Conservation (phyloP, 331 rosid genomes). For the Telfairia occidentalis region DNA sequence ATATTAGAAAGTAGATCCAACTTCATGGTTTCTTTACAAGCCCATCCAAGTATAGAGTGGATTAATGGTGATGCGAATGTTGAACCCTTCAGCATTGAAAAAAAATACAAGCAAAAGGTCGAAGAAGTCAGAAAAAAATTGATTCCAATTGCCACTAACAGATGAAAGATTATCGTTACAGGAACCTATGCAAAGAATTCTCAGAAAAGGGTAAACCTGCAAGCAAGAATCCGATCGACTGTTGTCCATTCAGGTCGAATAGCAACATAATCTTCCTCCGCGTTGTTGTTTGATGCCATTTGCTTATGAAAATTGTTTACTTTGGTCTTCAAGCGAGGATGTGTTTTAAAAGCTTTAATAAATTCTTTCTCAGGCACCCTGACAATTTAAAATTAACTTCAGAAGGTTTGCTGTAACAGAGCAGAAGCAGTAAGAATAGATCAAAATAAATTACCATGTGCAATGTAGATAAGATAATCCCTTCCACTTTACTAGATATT, state of each 20-base stretch:
- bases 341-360: conserved; percentile 66
- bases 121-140: neutral
- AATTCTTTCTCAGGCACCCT: conserved; percentile 98
- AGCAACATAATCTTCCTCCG: conserved; percentile 85
- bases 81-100: neutral
- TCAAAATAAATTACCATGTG: conserved; percentile 45
- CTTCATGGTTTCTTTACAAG: neutral
- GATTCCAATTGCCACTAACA: neutral
- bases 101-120: neutral
- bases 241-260: conserved; percentile 97
- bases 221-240: conserved; percentile 78
- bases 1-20: neutral
- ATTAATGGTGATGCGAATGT: neutral
- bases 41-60: neutral
- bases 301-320: conserved; percentile 78
- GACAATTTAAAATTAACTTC: conserved; percentile 14
- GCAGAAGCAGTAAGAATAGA: neutral
- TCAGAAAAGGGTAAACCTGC: conserved; percentile 49
- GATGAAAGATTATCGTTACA: neutral
- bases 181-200: conserved; percentile 6
- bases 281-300: conserved; percentile 47
- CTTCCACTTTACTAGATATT: conserved; percentile 97
- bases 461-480: conserved; percentile 84
- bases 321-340: conserved; percentile 79
- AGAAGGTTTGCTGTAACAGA: neutral